phyloP scores from a whole-genome alignment of 176 grass and related monocot species.

The Lolium rigidum region DNA sequence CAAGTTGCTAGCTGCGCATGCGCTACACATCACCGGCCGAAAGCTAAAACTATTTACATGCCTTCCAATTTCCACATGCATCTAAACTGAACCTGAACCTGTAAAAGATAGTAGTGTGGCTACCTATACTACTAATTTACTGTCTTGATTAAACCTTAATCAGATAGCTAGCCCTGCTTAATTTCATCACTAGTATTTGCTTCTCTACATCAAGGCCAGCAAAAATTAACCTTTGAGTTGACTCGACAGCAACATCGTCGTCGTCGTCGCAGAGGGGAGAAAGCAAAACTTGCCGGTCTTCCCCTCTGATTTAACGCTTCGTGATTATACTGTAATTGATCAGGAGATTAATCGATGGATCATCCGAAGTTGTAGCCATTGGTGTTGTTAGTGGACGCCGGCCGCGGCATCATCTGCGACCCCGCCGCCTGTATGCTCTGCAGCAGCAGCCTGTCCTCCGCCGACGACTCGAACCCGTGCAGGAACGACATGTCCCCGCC shows the following conservation, averaged over 20 bases:
- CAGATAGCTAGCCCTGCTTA: background rate
- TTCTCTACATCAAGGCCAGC: constrained; percentile 13
- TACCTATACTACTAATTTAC: constrained; percentile 19
- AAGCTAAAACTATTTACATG: constrained; percentile 37
- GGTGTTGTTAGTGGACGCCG: constrained; percentile 64
- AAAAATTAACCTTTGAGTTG: constrained; percentile 10
- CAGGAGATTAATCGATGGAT: background rate
- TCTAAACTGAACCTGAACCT: background rate
- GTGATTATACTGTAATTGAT: constrained; percentile 28
- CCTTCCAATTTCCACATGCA: constrained; percentile 40
- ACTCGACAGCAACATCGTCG: background rate
- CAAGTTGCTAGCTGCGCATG: constrained; percentile 27
- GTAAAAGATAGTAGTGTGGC: background rate
- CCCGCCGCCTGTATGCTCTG: constrained; percentile 62
- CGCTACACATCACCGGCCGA: constrained; percentile 10
- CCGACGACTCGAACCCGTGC: constrained; percentile 51
- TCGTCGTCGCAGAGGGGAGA: no score
- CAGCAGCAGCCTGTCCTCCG: constrained; percentile 61
- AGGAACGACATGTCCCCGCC: constrained; percentile 44
- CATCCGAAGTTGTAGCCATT: constrained; percentile 75
- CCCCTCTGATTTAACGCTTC: background rate
- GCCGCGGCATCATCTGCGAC: constrained; percentile 58
- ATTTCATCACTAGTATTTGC: background rate
- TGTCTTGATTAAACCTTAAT: background rate
- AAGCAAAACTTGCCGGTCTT: no score